These are phyloP conservation scores for Lophiostoma macrostomum DNA, from an alignment of 495 filamentous ascomycete genomes.

Conservation along the genomic window DNA sequence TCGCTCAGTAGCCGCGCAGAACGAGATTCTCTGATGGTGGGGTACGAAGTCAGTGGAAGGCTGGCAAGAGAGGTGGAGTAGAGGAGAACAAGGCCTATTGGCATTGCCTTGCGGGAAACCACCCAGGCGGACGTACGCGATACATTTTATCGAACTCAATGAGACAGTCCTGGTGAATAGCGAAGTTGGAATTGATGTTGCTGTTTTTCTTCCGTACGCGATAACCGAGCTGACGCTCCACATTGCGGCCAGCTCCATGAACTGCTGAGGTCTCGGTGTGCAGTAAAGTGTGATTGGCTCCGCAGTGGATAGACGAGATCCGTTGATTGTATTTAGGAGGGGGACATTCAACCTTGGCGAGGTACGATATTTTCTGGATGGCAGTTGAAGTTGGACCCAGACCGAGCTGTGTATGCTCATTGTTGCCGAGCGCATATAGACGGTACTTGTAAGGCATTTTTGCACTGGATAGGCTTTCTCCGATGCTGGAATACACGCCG, in stretches of 20 bases:
- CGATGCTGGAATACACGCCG: too few species aligned
- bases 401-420: constrained; percentile 82
- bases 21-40: neutral
- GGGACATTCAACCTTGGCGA: too few species aligned
- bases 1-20: constrained; percentile 18
- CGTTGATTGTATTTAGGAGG: neutral
- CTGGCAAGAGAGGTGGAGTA: too few species aligned
- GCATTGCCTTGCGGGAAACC: too few species aligned
- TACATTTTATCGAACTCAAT: neutral
- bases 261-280: neutral
- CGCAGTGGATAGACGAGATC: neutral
- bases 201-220: neutral
- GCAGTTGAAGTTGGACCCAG: constrained; percentile 44
- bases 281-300: constrained; percentile 20
- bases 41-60: neutral
- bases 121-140: too few species aligned
- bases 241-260: constrained; percentile 12
- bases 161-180: too few species aligned
- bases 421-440: constrained; percentile 86
- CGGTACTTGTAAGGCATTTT: too few species aligned
- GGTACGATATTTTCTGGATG: too few species aligned
- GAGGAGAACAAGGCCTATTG: too few species aligned
- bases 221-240: constrained; percentile 1
- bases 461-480: too few species aligned
- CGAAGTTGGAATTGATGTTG: too few species aligned